Evolutionary conservation across 1,139 yeast species (phyloP).

Genomic region (Saccharomyces hybrid): DNA sequence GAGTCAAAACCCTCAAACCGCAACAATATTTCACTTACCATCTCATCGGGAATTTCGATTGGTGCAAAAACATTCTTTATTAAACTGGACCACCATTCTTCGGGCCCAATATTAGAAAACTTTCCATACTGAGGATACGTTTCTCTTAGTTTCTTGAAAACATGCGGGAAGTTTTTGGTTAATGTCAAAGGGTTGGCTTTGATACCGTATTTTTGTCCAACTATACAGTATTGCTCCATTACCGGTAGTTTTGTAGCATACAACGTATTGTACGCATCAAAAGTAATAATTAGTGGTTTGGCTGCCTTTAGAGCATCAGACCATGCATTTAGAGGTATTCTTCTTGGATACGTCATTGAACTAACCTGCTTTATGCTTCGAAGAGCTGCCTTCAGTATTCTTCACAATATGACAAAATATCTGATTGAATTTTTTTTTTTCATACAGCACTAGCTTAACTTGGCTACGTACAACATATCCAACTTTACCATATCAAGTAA

Average conservation of each 20-base stretch:
- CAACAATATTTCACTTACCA: conserved; percentile 37
- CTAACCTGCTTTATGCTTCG: too few species aligned
- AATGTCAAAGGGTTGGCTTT: conserved; percentile 33
- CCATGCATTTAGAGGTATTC: conserved; percentile 12
- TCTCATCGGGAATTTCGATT: conserved; percentile 20
- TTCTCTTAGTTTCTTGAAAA: conserved; percentile 29
- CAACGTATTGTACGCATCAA: conserved; percentile 63
- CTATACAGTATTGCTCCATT: conserved; percentile 43
- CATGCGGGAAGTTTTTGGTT: conserved; percentile 26
- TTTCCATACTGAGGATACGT: conserved; percentile 60
- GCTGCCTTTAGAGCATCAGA: conserved; percentile 6
- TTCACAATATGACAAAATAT: too few species aligned
- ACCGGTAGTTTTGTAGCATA: conserved; percentile 53
- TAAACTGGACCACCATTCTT: conserved; percentile 56
- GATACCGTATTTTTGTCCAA: conserved; percentile 42
- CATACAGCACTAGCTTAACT: too few species aligned
- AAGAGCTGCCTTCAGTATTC: too few species aligned
- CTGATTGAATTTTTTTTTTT: too few species aligned
- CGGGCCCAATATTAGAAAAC: conserved; percentile 29
- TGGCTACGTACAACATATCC: too few species aligned
- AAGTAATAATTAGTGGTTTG: conserved; percentile 47
- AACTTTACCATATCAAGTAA: too few species aligned
- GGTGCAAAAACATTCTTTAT: conserved; percentile 40
- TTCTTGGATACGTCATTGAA: conserved; percentile 12
- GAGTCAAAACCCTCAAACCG: conserved; percentile 47